Evolutionary conservation across 2,329 filamentous ascomycete genomes (phyloP).

Genomic region (Anthostomella pinea): DNA sequence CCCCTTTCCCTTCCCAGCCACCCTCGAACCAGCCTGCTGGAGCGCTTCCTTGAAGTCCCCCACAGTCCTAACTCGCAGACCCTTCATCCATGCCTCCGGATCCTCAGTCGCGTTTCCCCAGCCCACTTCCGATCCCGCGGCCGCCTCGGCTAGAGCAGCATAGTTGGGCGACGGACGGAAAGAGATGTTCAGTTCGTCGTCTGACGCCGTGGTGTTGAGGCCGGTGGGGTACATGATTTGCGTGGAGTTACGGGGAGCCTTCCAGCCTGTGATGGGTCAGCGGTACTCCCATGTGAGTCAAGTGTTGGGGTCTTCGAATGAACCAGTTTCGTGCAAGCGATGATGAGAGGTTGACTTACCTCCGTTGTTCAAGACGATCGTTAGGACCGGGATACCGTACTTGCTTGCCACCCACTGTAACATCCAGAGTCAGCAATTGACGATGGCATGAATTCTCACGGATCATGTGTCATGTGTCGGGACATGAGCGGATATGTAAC

Average conservation of each 20-base stretch:
- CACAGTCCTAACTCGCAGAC: slow-evolving; percentile 18
- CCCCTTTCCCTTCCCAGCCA: slow-evolving; percentile 16
- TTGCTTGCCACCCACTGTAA: slow-evolving; percentile 47
- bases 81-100: slow-evolving; percentile 16
- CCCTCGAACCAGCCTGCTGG: slow-evolving; percentile 9
- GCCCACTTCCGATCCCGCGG: slow-evolving; percentile 19
- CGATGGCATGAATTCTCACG: too few relatives aligned
- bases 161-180: slow-evolving; percentile 27
- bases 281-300: neutral
- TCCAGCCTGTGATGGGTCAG: slow-evolving; percentile 20
- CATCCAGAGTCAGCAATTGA: too few relatives aligned
- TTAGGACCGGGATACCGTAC: slow-evolving; percentile 47
- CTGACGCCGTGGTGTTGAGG: slow-evolving; percentile 17
- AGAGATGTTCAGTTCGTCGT: slow-evolving; percentile 26
- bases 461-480: too few relatives aligned
- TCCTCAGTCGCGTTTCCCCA: slow-evolving; percentile 9
- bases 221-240: slow-evolving; percentile 24
- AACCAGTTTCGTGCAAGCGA: too few relatives aligned
- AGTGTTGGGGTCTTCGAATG: too few relatives aligned
- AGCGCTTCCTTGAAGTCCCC: slow-evolving; percentile 17
- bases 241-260: slow-evolving; percentile 24
- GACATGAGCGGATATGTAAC: too few relatives aligned
- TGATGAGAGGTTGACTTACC: slow-evolving; percentile 32
- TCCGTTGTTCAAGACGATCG: slow-evolving; percentile 50
- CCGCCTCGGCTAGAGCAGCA: slow-evolving; percentile 25